Evolutionary conservation across 345 rosid genomes (phyloP).

Genomic region (Rhizophora mangle): DNA sequence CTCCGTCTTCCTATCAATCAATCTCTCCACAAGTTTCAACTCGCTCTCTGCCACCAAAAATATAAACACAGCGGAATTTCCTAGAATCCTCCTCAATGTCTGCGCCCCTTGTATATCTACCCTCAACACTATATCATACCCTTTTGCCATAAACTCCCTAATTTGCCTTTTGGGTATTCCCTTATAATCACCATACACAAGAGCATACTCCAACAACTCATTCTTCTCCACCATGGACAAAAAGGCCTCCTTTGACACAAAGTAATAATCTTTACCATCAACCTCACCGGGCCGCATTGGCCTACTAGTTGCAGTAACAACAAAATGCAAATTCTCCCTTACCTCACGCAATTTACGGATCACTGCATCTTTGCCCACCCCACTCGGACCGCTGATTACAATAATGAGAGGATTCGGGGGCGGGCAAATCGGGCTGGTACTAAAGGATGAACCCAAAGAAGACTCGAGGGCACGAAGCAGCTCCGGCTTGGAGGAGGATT

Average conservation of each 20-base stretch:
- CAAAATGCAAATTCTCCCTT: constrained; percentile 61
- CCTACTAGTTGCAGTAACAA: constrained; percentile 83
- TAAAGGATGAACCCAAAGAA: constrained; percentile 55
- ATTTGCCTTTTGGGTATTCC: constrained; percentile 86
- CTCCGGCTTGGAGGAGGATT: constrained; percentile 41
- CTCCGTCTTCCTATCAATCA: constrained; percentile 83
- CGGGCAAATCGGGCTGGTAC: constrained; percentile 39
- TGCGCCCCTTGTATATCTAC: constrained; percentile 91
- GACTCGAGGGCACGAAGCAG: constrained; percentile 68
- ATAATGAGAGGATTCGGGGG: constrained; percentile 59
- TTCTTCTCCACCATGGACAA: constrained; percentile 64
- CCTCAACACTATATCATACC: constrained; percentile 70
- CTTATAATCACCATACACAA: constrained; percentile 88
- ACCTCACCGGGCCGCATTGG: constrained; percentile 73
- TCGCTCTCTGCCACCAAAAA: constrained; percentile 84
- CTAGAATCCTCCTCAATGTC: constrained; percentile 65
- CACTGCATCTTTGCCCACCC: constrained; percentile 93
- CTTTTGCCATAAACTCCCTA: constrained; percentile 67
- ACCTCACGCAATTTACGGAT: constrained; percentile 60
- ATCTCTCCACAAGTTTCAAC: constrained; percentile 71
- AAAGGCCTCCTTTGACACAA: constrained; percentile 65
- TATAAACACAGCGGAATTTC: constrained; percentile 71
- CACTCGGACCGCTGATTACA: constrained; percentile 86
- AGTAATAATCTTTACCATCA: constrained; percentile 77
- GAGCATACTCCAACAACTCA: constrained; percentile 80